Base-by-base conservation (phyloP, 768 basidiomycete genomes). In the Leccinum boreale region DNA sequence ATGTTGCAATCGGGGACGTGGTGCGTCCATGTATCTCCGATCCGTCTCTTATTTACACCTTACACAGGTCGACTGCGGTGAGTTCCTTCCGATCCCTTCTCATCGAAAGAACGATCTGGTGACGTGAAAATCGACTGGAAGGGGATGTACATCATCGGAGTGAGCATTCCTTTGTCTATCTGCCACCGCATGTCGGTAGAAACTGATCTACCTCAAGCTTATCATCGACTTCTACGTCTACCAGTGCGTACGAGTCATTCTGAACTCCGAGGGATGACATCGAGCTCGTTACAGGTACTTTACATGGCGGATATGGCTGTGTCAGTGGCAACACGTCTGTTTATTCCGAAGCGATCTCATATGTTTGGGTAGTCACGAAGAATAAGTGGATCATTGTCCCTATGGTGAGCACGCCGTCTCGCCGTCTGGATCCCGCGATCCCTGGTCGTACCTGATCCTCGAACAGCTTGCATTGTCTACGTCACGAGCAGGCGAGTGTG, bases 291-390 rank as follows among this genome's bases (percentile, higher is more conserved):
- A 4, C 42, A 70, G 68, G 1, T 70, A 70, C 56, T 70, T 70
- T 52, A 71, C 67, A 5, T 70, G 68, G 68, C 58, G 68, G 5
- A 60, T 70, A 65, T 70, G 69, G 69, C 11, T 61, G 45, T 70
- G 68, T 70, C 45, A 55, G 67, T 61, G n/a, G 29, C 19, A 48
- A 12, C 42, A 3, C 4, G 4, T 53, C 50, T 28, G 15, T 17
- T n/a, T 11, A 6, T 42, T 23, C 35, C 8, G 7, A 10, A 6
- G 21, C 2, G 9, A 10, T 55, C 58, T 68, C 47, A 70, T 44
- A 1, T 1, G 0, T 51, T 56, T 6, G 5, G 55, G 31, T 24
- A 70, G 68, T 70, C 53, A 59, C 58, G 1, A 57, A 42, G n/a
- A 60, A 42, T 5, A 42, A 1, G 46, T 62, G 57, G 56, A 59